Percentiles rank a stretch among this genome's conserved stretches.
phyloP scores from a whole-genome alignment of 306 rosid species.

The Lathyrus oleraceus region DNA sequence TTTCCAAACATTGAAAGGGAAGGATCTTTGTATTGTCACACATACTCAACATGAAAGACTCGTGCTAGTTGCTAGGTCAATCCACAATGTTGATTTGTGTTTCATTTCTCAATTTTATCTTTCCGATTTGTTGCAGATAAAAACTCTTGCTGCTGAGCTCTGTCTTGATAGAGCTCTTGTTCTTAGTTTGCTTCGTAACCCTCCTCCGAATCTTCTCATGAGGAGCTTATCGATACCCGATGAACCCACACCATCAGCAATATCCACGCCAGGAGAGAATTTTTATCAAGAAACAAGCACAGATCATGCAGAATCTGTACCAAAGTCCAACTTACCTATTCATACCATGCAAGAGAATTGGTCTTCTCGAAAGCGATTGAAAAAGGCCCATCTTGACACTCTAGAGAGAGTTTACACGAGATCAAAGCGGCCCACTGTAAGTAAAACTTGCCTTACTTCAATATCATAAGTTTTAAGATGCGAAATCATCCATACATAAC shows the following conservation, averaged over 20 bases:
- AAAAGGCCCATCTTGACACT: constrained; percentile 76
- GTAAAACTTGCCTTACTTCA: constrained; percentile 41
- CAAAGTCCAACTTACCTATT: constrained; percentile 53
- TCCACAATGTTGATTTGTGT: constrained; percentile 15
- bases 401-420: constrained; percentile 72
- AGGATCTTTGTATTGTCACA: background rate
- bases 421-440: constrained; percentile 91
- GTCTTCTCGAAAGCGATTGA: constrained; percentile 74
- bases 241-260: constrained; percentile 42
- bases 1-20: background rate
- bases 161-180: constrained; percentile 89
- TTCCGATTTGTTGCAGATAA: constrained; percentile 58
- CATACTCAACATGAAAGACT: constrained; percentile 25
- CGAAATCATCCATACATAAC: background rate
- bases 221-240: constrained; percentile 75
- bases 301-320: constrained; percentile 39
- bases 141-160: constrained; percentile 83
- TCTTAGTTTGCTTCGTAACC: constrained; percentile 82
- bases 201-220: constrained; percentile 83
- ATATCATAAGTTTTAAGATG: constrained; percentile 15
- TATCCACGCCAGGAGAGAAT: constrained; percentile 43
- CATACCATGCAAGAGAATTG: constrained; percentile 69
- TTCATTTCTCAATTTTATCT: constrained; percentile 25
- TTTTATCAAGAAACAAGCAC: constrained; percentile 39
- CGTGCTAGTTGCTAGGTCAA: background rate